Conservation (phyloP, 1,284 basidiomycete species). For the Earliella scabrosa region DNA sequence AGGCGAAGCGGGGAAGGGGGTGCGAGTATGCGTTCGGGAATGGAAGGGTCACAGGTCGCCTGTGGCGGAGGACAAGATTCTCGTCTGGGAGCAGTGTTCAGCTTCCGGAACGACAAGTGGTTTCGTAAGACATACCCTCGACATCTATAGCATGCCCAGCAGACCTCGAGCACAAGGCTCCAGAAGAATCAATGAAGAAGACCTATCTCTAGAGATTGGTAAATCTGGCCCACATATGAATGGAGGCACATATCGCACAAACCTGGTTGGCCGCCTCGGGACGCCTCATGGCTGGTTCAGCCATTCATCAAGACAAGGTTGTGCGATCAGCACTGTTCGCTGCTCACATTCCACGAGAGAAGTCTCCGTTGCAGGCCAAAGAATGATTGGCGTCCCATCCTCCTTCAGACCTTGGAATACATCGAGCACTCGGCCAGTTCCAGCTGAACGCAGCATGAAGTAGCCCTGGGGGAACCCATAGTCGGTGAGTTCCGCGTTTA, state of each 20-base stretch:
- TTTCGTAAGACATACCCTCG: constrained; percentile 51
- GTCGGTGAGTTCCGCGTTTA: constrained; percentile 32
- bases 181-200: constrained; percentile 79
- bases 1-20: constrained; percentile 72
- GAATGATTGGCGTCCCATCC: constrained; percentile 66
- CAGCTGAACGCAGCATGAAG: constrained; percentile 71
- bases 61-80: constrained; percentile 68
- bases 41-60: constrained; percentile 71
- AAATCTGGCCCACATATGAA: too few species aligned
- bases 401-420: constrained; percentile 57
- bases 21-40: constrained; percentile 79
- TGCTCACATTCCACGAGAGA: constrained; percentile 72
- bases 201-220: constrained; percentile 57
- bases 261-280: constrained; percentile 78
- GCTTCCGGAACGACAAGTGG: constrained; percentile 7
- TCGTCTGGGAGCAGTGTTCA: constrained; percentile 46
- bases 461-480: constrained; percentile 77
- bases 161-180: constrained; percentile 72
- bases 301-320: neutral
- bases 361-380: constrained; percentile 74
- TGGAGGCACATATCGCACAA: constrained; percentile 4
- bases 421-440: constrained; percentile 65
- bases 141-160: constrained; percentile 84
- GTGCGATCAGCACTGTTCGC: neutral
- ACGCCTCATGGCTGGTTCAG: constrained; percentile 57